Percentiles rank a stretch among this genome's conserved stretches.
Conservation (phyloP, 106 monocot genomes). For the Triglochin maritima region DNA sequence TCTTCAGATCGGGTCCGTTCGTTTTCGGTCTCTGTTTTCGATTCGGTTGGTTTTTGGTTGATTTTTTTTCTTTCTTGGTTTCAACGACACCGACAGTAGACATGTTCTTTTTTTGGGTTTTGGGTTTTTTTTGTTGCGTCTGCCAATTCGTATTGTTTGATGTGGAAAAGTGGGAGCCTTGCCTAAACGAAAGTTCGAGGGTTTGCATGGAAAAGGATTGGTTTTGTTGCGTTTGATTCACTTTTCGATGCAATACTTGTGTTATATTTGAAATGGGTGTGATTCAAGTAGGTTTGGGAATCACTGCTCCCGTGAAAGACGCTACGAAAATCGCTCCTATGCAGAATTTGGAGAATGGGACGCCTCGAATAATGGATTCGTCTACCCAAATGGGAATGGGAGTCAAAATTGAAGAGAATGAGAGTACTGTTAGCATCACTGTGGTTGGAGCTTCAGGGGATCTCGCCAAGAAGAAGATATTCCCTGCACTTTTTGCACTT, state of each 20-base stretch:
- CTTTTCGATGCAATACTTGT: too few relatives aligned
- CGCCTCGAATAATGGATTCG: not conserved
- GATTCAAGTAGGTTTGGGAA: not conserved
- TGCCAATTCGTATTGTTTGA: too few relatives aligned
- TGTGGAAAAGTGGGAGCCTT: too few relatives aligned
- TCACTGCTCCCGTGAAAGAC: not conserved
- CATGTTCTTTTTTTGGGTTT: too few relatives aligned
- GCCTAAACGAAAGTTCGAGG: too few relatives aligned
- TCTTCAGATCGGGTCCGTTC: not conserved
- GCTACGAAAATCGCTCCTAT: not conserved
- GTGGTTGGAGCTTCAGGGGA: conserved; percentile 94
- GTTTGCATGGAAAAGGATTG: too few relatives aligned
- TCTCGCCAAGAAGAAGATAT: conserved; percentile 96
- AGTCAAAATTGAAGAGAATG: conserved; percentile 13
- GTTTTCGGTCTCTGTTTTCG: too few relatives aligned
- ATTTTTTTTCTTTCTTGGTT: too few relatives aligned
- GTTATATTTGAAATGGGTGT: not conserved
- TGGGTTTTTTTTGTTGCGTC: too few relatives aligned
- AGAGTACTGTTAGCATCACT: conserved; percentile 71
- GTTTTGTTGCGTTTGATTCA: too few relatives aligned
- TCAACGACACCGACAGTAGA: too few relatives aligned
- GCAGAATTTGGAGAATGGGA: conserved; percentile 33
- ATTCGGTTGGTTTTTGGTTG: too few relatives aligned
- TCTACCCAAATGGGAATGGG: not conserved
- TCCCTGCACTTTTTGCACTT: conserved; percentile 91